These are phyloP conservation scores for Daldinia vernicosa DNA, from an alignment of 495 filamentous ascomycete species.

Conservation along the genomic window DNA sequence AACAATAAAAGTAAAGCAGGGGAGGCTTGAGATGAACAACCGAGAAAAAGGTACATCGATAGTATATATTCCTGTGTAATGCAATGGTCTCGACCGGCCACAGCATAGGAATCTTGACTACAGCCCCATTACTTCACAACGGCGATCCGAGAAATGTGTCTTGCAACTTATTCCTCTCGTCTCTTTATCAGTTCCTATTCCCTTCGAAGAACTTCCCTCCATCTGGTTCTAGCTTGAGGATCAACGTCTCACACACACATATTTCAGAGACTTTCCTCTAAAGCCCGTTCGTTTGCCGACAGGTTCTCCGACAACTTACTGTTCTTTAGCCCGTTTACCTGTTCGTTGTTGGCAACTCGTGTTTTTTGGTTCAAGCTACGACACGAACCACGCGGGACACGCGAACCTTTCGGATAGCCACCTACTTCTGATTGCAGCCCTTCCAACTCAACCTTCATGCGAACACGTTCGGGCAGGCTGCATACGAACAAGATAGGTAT, in stretches of 20 bases:
- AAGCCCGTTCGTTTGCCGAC: constrained; percentile 41
- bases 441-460: constrained; percentile 52
- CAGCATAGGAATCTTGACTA: constrained; percentile 43
- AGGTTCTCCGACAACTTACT: constrained; percentile 39
- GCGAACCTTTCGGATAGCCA: constrained; percentile 51
- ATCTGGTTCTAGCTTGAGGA: constrained; percentile 44
- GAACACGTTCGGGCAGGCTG: constrained; percentile 63
- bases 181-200: constrained; percentile 43
- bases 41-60: constrained; percentile 48
- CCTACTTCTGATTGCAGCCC: constrained; percentile 52
- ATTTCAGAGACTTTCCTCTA: constrained; percentile 33
- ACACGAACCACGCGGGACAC: constrained; percentile 43
- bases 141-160: constrained; percentile 45
- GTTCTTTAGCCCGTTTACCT: constrained; percentile 42
- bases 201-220: constrained; percentile 44
- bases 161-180: constrained; percentile 42
- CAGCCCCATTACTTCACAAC: constrained; percentile 43
- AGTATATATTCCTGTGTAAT: constrained; percentile 46
- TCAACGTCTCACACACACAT: constrained; percentile 48
- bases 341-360: constrained; percentile 38
- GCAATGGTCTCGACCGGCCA: constrained; percentile 45
- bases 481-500: constrained; percentile 52
- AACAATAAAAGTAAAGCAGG: constrained; percentile 42
- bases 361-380: constrained; percentile 41
- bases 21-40: constrained; percentile 43